These are phyloP conservation scores for Cucumis melo DNA, from an alignment of 306 rosid genomes.

Conservation along the genomic window DNA sequence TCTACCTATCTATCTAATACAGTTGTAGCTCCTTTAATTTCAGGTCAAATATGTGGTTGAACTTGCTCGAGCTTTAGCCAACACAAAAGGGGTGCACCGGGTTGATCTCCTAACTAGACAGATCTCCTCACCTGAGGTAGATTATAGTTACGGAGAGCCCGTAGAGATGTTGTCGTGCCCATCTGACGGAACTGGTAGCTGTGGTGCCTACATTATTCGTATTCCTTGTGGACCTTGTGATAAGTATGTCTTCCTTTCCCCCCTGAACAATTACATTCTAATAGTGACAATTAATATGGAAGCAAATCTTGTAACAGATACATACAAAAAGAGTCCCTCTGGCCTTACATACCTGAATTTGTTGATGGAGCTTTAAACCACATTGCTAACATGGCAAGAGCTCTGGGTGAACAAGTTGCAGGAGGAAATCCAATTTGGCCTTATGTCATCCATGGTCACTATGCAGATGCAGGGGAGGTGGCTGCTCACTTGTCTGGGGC, in stretches of 20 bases:
- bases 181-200: constrained; percentile 46
- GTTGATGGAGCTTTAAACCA: constrained; percentile 60
- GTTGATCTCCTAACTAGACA: constrained; percentile 77
- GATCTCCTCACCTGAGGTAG: constrained; percentile 50
- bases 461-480: constrained; percentile 65
- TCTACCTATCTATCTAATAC: not conserved
- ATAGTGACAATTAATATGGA: not conserved
- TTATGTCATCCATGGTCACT: constrained; percentile 68
- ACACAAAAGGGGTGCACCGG: constrained; percentile 56
- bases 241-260: constrained; percentile 13
- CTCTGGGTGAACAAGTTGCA: constrained; percentile 49
- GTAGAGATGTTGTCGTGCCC: constrained; percentile 63
- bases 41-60: constrained; percentile 76
- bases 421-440: constrained; percentile 64
- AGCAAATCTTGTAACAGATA: constrained; percentile 27
- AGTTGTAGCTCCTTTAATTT: not conserved
- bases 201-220: constrained; percentile 68
- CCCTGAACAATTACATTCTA: not conserved
- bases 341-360: constrained; percentile 70
- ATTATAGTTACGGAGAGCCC: constrained; percentile 65
- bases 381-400: constrained; percentile 64
- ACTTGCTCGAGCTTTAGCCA: constrained; percentile 67
- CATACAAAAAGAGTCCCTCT: constrained; percentile 64
- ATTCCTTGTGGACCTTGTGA: constrained; percentile 65
- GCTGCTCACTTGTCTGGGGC: constrained; percentile 63